Evolutionary conservation across 2,329 filamentous ascomycete species (phyloP), one percentile per base, ranked within the genome.

Genomic region (Arthrocladium fulminans): DNA sequence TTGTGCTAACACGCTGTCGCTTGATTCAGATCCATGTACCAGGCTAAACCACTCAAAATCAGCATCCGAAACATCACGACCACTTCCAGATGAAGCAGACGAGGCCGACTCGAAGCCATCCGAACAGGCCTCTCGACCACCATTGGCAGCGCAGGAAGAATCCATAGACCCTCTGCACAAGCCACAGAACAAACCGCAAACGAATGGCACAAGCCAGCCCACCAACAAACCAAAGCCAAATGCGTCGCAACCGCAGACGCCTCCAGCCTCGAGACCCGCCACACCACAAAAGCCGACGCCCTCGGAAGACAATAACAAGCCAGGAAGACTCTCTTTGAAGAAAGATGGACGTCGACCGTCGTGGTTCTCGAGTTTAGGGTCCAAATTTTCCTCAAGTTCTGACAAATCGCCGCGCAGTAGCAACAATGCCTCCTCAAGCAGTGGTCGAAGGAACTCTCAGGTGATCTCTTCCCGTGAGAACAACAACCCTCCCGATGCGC

Each of bases 351-450:
- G 88, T 55, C 70, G 80, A 48, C 83, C 81, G 53, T 95, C 89
- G 12, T 98, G 92, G 92, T 89, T 97, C 61, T 87, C 86, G 49
- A 95, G 81, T 61, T 80, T 97, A 57, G 94, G 88, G 55, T 90
- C 87, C 56, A 96, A 94, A 64, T 95, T 97, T 69, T 88, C 32
- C 6, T 35, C 86, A 2, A 81, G 80, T 42, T 34, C 27, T 8
- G 32, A 19, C n/a, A 64, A 67, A n/a, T 65, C 67, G 3, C 64
- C 66, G 20, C 65, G 63, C 50, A 60, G 59, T 10, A 60, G 51
- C 50, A 43, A 61, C 17, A 68, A 64, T 51, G 60, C 61, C n/a
- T 54, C 52, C 34, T 24, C 57, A 55, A 10, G 50, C 58, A 30
- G 59, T 57, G 25, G 60, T n/a, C n/a, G n/a, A 55, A 22, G 67